A percentile compares a stretch with the other conserved stretches of the same genome.
Evolutionary conservation across 305 asterid species (phyloP).

Genomic region (Fraxinus latifolia): DNA sequence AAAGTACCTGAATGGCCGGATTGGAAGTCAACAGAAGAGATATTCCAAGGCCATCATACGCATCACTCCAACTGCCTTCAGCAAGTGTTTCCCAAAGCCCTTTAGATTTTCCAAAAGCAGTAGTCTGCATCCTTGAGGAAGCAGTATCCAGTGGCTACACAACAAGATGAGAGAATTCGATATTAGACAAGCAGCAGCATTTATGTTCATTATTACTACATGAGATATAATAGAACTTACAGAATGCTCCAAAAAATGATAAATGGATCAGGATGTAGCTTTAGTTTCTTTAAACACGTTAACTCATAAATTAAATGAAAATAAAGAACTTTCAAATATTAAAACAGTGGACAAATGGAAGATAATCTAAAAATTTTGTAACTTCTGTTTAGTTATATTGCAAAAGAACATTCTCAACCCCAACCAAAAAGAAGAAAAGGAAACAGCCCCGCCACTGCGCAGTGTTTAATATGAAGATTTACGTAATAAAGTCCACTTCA

Average conservation of each 20-base stretch:
- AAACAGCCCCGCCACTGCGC: background rate
- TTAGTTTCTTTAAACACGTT: background rate
- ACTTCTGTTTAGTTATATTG: background rate
- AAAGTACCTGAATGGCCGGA: conserved; percentile 85
- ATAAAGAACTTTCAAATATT: background rate
- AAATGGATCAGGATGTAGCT: background rate
- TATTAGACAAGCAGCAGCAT: background rate
- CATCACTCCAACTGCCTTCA: conserved; percentile 73
- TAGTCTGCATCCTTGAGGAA: conserved; percentile 93
- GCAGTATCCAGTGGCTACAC: conserved; percentile 87
- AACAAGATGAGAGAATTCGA: background rate
- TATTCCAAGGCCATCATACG: conserved; percentile 85
- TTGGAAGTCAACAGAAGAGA: conserved; percentile 82
- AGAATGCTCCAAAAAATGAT: background rate
- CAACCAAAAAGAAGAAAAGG: background rate
- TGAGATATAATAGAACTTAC: background rate
- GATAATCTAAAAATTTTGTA: background rate
- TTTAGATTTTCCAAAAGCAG: conserved; percentile 85
- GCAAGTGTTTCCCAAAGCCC: conserved; percentile 72
- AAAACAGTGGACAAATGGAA: background rate
- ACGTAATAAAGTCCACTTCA: background rate
- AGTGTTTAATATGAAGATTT: background rate
- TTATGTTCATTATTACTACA: background rate
- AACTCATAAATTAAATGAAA: background rate
- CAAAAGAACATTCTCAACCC: background rate